Conservation (phyloP, 805 yeast species). For the Saccharomycopsis sp. region DNA sequence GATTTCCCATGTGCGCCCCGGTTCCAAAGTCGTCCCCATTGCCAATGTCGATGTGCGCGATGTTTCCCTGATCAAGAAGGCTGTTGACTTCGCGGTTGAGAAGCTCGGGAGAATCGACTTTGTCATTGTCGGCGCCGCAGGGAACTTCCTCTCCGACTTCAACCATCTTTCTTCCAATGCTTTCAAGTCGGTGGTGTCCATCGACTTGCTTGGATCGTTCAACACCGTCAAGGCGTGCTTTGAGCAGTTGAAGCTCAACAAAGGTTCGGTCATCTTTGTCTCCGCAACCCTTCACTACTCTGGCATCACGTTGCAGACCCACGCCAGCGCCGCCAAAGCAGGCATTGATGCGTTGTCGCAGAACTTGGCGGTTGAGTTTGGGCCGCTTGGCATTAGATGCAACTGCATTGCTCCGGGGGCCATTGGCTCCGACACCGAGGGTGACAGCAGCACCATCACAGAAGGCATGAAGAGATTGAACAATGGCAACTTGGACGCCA, state of each 20-base stretch:
- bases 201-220: slow-evolving; percentile 81
- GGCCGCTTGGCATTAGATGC: slow-evolving; percentile 77
- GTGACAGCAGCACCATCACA: slow-evolving; percentile 75
- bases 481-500: slow-evolving; percentile 27
- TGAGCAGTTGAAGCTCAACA: slow-evolving; percentile 50
- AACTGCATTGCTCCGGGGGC: slow-evolving; percentile 92
- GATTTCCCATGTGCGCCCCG: slow-evolving; percentile 45
- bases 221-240: slow-evolving; percentile 82
- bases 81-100: slow-evolving; percentile 56
- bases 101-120: slow-evolving; percentile 73
- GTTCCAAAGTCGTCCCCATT: slow-evolving; percentile 60
- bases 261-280: slow-evolving; percentile 70
- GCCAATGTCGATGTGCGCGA: slow-evolving; percentile 75
- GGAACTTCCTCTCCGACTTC: slow-evolving; percentile 79
- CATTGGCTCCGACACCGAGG: slow-evolving; percentile 50
- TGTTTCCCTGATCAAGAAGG: slow-evolving; percentile 45
- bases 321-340: slow-evolving; percentile 93
- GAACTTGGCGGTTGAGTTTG: slow-evolving; percentile 82
- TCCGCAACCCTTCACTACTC: slow-evolving; percentile 85
- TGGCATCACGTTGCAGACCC: slow-evolving; percentile 83
- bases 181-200: slow-evolving; percentile 77
- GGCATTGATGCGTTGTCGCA: slow-evolving; percentile 85
- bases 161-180: slow-evolving; percentile 75
- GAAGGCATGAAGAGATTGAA: slow-evolving; percentile 72
- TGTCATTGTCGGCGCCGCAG: slow-evolving; percentile 95